A percentile compares a stretch with the other conserved stretches of the same genome.
Conservation (phyloP, 1,284 basidiomycete genomes). For the Fomitopsis pinicola region DNA sequence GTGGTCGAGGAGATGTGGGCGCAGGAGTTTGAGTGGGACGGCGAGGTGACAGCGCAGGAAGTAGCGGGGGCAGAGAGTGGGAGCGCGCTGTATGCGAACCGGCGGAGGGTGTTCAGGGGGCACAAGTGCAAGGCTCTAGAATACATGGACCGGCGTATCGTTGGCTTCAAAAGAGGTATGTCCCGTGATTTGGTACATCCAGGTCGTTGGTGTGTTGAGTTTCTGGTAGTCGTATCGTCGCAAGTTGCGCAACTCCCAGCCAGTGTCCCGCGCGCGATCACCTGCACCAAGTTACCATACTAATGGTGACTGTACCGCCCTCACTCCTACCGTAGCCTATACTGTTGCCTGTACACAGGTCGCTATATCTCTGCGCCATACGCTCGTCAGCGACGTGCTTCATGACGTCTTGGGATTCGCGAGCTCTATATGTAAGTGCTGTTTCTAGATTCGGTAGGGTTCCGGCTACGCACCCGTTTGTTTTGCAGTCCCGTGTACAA, state of each 20-base stretch:
- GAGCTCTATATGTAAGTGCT: too few relatives aligned
- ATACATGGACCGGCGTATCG: conserved; percentile 62
- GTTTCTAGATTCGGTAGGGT: neutral
- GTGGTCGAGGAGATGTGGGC: conserved; percentile 26
- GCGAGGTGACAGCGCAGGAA: conserved; percentile 44
- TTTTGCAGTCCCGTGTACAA: too few relatives aligned
- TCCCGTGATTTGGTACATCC: conserved; percentile 11
- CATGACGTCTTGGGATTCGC: too few relatives aligned
- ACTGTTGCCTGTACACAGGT: neutral
- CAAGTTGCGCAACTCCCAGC: conserved; percentile 20
- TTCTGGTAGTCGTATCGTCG: conserved; percentile 17
- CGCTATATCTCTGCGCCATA: neutral
- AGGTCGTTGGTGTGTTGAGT: neutral
- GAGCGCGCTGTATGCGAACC: conserved; percentile 63
- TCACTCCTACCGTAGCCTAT: too few relatives aligned
- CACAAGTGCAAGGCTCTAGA: conserved; percentile 66
- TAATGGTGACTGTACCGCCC: neutral
- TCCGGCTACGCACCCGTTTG: neutral
- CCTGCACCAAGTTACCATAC: conserved; percentile 10
- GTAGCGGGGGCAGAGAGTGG: conserved; percentile 32
- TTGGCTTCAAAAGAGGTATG: conserved; percentile 61
- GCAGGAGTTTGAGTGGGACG: conserved; percentile 51
- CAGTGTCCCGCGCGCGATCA: conserved; percentile 14
- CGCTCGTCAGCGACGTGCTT: too few relatives aligned
- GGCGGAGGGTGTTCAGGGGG: conserved; percentile 82